Base-by-base conservation (phyloP, 352 stramenopile genomes). In the Globisporangium lucens region DNA sequence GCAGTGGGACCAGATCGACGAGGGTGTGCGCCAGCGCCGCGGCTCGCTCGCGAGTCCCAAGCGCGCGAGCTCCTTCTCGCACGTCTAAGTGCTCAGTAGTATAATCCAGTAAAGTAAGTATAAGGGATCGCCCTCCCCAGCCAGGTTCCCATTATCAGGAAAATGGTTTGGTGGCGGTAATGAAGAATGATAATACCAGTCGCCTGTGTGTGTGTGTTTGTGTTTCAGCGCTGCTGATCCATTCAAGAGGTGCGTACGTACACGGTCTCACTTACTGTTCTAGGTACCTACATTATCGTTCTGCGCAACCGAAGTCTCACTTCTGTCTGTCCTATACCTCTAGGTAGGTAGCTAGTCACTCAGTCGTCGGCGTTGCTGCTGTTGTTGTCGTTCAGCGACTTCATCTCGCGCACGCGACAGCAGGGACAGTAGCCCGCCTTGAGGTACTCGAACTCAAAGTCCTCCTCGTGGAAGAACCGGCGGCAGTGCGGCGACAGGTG, bases 401-500 rank as follows among this genome's bases (percentile, higher is more conserved):
- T 67, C 56, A 89, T 76, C 63, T 94, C 84, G 17, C 70, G 27
- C 4, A 91, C 66, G 38, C 92, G 86, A 58, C 90, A 98, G 74
- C 90, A 97, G n/a, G 91, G 93, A 70, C 94, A 98, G 46, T 84
- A 66, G 30, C 87, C 87, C 7, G 88, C 78, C 63, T 89, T 93
- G 27, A 98, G 79, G 67, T 97, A 94, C 57, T 93, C 89, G 53
- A 98, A 97, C 80, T 98, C 95, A 69, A 98, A 98, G 75, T 98
- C 93, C 73, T 98, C 89, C 65, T 98, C 89, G 75, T 98, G 90
- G 79, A 98, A 98, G 63, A 98, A 98, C 52, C 85, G 82, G 56
- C 93, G 89, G 72, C 94, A 98, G 61, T 93, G 79, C 29, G 82
- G 90, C 27, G 87, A 98, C 56, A 97, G 73, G 67, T 95, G 79